phyloP scores from a whole-genome alignment of 2,329 filamentous ascomycete species.

The Calonectria pteridis region DNA sequence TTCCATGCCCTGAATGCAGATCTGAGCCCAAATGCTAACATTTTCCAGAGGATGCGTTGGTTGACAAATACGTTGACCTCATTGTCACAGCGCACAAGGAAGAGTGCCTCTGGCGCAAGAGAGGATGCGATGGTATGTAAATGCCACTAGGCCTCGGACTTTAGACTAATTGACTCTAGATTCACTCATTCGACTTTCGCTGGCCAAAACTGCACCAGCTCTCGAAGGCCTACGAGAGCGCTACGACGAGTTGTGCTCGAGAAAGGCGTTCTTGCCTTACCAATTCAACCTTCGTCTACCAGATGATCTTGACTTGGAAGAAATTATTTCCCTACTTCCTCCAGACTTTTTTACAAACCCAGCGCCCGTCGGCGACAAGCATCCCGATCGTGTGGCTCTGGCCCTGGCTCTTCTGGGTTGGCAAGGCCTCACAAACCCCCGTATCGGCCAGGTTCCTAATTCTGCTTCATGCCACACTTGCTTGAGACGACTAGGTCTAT shows the following conservation, averaged over 20 bases:
- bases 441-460: conserved; percentile 73
- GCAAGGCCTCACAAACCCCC: conserved; percentile 72
- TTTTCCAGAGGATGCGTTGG: conserved; percentile 70
- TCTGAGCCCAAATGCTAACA: conserved; percentile 32
- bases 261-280: conserved; percentile 70
- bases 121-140: conserved; percentile 83
- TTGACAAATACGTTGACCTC: conserved; percentile 80
- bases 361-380: conserved; percentile 45
- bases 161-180: conserved; percentile 56
- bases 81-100: conserved; percentile 82
- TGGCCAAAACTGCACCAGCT: conserved; percentile 72
- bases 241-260: conserved; percentile 72
- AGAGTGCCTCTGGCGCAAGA: conserved; percentile 86
- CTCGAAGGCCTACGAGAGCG: conserved; percentile 70
- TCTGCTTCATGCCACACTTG: conserved; percentile 87
- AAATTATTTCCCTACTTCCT: conserved; percentile 63
- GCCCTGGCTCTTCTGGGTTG: conserved; percentile 80
- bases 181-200: conserved; percentile 70
- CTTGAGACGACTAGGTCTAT: conserved; percentile 88
- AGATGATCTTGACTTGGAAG: conserved; percentile 63
- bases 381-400: conserved; percentile 72
- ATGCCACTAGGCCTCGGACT: conserved; percentile 19
- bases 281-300: conserved; percentile 72
- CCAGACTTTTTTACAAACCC: conserved; percentile 66
- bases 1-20: not conserved